Evolutionary conservation across 495 filamentous ascomycete genomes (phyloP).

Genomic region (Neurospora sp.): DNA sequence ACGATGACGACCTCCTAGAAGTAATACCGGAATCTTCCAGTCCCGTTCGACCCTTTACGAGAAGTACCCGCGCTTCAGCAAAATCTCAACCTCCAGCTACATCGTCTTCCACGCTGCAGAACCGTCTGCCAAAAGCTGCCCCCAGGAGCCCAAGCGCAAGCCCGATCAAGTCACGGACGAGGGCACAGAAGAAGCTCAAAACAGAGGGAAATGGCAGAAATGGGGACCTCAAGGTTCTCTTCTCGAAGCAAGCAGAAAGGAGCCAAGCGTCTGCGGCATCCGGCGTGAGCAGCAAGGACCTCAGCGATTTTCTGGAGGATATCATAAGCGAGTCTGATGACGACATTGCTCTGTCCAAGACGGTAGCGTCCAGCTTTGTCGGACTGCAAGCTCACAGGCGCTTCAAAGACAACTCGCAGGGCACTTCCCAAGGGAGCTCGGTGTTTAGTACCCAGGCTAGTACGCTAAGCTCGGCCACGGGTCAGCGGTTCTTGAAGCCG

Average conservation of each 20-base stretch:
- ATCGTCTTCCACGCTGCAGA: conserved; percentile 3
- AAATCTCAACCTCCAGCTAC: conserved; percentile 7
- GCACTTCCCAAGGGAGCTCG: not conserved
- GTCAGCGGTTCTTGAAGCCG: conserved; percentile 30
- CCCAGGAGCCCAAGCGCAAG: conserved; percentile 38
- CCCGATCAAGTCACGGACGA: conserved; percentile 31
- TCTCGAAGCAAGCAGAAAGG: conserved; percentile 41
- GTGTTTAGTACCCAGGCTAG: not conserved
- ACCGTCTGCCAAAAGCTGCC: conserved; percentile 4
- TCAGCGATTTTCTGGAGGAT: conserved; percentile 26
- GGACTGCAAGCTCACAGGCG: conserved; percentile 37
- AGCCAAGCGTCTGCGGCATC: conserved; percentile 10
- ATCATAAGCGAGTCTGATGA: conserved; percentile 41
- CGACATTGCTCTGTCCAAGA: conserved; percentile 31
- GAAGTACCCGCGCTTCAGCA: conserved; percentile 13
- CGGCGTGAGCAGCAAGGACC: not conserved
- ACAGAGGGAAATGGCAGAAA: conserved; percentile 33
- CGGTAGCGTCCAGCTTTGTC: conserved; percentile 30
- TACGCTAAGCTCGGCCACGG: conserved; percentile 8
- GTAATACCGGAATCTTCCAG: conserved; percentile 19
- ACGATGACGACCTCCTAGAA: conserved; percentile 4
- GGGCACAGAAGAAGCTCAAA: conserved; percentile 24
- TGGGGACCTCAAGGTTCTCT: conserved; percentile 40
- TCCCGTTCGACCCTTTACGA: conserved; percentile 19
- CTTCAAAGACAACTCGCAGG: conserved; percentile 18